These are phyloP conservation scores for Daphne laureola DNA, from an alignment of 441 rosid species.

Conservation along the genomic window DNA sequence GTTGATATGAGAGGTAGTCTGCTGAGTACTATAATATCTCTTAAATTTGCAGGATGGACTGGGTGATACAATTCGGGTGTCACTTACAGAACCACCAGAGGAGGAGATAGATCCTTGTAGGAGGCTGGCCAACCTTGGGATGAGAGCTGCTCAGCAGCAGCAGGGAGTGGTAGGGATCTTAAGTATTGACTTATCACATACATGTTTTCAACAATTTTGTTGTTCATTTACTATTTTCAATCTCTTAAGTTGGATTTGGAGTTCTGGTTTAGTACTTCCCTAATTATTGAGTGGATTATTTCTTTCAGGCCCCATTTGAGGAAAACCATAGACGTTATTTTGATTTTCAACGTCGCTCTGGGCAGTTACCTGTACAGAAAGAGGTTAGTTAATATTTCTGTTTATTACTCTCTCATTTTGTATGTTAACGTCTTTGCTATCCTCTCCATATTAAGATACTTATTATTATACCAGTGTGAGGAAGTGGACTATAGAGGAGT, in stretches of 20 bases:
- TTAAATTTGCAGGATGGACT: constrained; percentile 69
- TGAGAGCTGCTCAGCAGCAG: constrained; percentile 68
- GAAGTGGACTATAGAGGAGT: constrained; percentile 92
- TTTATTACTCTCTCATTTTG: not conserved
- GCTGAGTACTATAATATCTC: constrained; percentile 3
- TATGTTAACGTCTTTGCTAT: constrained; percentile 12
- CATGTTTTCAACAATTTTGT: constrained; percentile 8
- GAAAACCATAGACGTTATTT: constrained; percentile 89
- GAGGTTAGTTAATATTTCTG: constrained; percentile 40
- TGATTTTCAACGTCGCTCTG: constrained; percentile 88
- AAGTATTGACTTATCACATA: constrained; percentile 9
- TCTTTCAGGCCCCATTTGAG: constrained; percentile 77
- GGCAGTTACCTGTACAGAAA: constrained; percentile 82
- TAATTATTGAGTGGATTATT: constrained; percentile 8
- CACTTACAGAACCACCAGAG: constrained; percentile 94
- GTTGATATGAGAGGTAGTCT: not conserved
- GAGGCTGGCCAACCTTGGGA: constrained; percentile 84
- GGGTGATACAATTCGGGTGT: constrained; percentile 96
- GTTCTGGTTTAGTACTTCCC: constrained; percentile 5
- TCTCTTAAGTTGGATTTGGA: not conserved
- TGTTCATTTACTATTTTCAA: not conserved
- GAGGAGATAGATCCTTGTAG: constrained; percentile 95
- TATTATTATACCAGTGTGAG: constrained; percentile 45
- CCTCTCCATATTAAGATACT: not conserved
- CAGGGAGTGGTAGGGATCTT: constrained; percentile 81